A percentile compares a stretch with the other conserved stretches of the same genome.
Conservation (phyloP, 371 early-diverging fungal genomes). For the Zancudomyces culisetae region DNA sequence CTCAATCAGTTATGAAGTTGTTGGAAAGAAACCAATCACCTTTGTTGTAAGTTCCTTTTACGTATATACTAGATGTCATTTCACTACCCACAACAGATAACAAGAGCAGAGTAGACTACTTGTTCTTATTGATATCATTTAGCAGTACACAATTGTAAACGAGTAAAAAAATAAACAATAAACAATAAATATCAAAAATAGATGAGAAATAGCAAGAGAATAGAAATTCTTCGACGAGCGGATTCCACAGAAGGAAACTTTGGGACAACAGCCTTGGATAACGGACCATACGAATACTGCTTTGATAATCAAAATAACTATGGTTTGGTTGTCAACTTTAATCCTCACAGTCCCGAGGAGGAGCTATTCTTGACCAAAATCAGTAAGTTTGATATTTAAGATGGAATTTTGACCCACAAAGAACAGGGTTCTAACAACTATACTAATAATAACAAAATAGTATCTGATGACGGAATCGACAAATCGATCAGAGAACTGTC, state of each 20-base stretch:
- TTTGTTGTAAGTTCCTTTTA: constrained; percentile 11
- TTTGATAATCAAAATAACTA: constrained; percentile 16
- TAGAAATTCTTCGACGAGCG: constrained; percentile 10
- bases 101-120: too few relatives aligned
- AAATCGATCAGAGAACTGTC: constrained; percentile 14
- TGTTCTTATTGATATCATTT: too few relatives aligned
- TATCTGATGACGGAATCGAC: not conserved
- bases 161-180: too few relatives aligned
- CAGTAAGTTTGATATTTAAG: not conserved
- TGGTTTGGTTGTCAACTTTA: constrained; percentile 23
- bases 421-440: too few relatives aligned
- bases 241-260: constrained; percentile 16
- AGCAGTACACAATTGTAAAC: too few relatives aligned
- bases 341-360: constrained; percentile 22
- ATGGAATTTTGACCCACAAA: constrained; percentile 14
- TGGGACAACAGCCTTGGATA: constrained; percentile 11
- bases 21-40: constrained; percentile 17
- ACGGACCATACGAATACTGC: constrained; percentile 22
- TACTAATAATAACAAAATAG: too few relatives aligned
- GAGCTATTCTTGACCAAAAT: constrained; percentile 11
- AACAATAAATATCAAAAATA: constrained; percentile 1
- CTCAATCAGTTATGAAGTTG: constrained; percentile 22
- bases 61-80: too few relatives aligned
- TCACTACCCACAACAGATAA: too few relatives aligned
- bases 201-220: constrained; percentile 13